Evolutionary conservation across 306 rosid genomes (phyloP).

Genomic region (Casuarina equisetifolia): DNA sequence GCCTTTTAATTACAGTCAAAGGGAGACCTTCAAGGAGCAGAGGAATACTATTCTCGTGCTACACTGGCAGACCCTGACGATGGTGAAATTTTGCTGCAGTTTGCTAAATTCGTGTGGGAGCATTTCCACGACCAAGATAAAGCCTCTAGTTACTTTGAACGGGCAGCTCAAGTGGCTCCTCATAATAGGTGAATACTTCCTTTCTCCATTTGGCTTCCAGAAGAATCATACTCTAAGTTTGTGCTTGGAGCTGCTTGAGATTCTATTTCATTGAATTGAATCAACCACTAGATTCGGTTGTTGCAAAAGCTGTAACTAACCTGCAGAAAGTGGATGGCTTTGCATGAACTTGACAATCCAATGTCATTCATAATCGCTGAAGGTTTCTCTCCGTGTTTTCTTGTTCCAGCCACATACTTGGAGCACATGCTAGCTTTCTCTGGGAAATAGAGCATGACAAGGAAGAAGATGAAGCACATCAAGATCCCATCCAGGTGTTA

Average conservation of each 20-base stretch:
- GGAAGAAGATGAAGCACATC: slow-evolving; percentile 34
- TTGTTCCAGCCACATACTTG: slow-evolving; percentile 68
- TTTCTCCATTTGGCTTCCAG: slow-evolving; percentile 1
- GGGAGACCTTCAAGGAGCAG: slow-evolving; percentile 73
- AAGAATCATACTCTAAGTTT: slow-evolving; percentile 7
- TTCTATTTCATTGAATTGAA: not conserved
- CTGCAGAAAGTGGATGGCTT: slow-evolving; percentile 15
- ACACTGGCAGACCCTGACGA: slow-evolving; percentile 69
- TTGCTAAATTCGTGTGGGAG: slow-evolving; percentile 81
- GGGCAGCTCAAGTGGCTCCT: slow-evolving; percentile 61
- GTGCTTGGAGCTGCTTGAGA: not conserved
- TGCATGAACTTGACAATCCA: slow-evolving; percentile 14
- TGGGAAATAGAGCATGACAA: slow-evolving; percentile 62
- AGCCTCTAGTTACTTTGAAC: slow-evolving; percentile 64
- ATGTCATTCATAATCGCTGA: slow-evolving; percentile 5
- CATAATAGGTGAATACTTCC: slow-evolving; percentile 60
- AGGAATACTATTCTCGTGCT: slow-evolving; percentile 66
- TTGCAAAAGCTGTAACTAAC: slow-evolving; percentile 7
- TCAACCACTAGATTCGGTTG: slow-evolving; percentile 8
- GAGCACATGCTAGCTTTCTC: slow-evolving; percentile 81
- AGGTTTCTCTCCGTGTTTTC: slow-evolving; percentile 20
- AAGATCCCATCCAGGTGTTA: slow-evolving; percentile 42
- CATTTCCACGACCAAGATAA: slow-evolving; percentile 63
- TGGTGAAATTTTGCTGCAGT: slow-evolving; percentile 57
- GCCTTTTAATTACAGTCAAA: slow-evolving; percentile 51